Evolutionary conservation across 2,329 filamentous ascomycete species (phyloP), one percentile per base, ranked within the genome.

Genomic region (Cryphonectria nitschkei): DNA sequence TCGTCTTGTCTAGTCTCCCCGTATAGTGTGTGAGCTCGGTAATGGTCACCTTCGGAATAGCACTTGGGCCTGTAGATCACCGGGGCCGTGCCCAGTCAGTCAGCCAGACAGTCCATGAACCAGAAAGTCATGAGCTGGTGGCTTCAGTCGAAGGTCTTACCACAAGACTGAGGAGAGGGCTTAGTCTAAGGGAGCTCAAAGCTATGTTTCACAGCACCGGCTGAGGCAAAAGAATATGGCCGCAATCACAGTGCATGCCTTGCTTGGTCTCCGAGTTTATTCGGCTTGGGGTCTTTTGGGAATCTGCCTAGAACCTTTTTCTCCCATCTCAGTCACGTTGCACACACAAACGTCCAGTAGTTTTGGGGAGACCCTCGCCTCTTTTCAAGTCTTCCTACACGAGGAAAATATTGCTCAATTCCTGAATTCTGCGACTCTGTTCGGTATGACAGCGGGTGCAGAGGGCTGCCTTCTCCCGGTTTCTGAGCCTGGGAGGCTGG

Each of bases 201-300:
- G 39, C 26, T 63, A 26, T 29, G 61, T 63, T 46, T 63, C 61
- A 63, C 61, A 8, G 61, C 61, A 46, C 61, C 39, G 61, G 39
- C 39, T 8, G 19, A 46, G n/a, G 54, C 37, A 39, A 32, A 7
- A 14, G 19, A 58, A 14, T 16, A 39, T 26, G 26, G 61, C 39
- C 37, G 19, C 39, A 32, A 19, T 32, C 29, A 4, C 29, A 32
- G 29, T 26, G 29, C 26, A 26, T 58, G 54, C 14, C 13, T 58
- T 13, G 52, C 52, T 14, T 29, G 13, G n/a, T 56, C 52, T 32
- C 52, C 52, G 52, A 56, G 16, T 11, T 56, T 56, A 56, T 14
- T 56, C 52, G 52, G 11, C 43, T 32, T 4, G 52, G 41, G 8
- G 19, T 22, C 19, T 52, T 52, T 22, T 16, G n/a, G 19, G 22